Evolutionary conservation across 257 asterid genomes (phyloP), one percentile per base, ranked within the genome.

Genomic region (Nicotiana attenuata): DNA sequence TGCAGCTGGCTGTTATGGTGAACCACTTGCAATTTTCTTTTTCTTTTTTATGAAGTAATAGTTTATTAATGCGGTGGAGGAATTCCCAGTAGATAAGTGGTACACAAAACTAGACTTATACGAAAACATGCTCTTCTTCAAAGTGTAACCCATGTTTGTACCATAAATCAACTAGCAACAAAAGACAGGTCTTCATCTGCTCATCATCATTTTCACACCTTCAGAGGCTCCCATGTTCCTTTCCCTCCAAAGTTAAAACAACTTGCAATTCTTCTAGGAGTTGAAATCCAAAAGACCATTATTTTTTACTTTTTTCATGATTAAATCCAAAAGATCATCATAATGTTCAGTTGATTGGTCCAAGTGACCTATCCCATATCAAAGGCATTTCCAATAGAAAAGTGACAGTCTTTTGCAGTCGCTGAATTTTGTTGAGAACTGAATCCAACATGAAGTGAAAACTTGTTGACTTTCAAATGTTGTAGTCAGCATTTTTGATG

Each of bases 1-100:
- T 47, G 4, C 41, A 50, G 79, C 79, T 73, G 41, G 61, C 41
- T 73, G 61, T 73, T 47, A 73, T 73, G 61, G 60, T 73, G 79
- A 20, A 47, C 79, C 38, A 73, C 79, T 22, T 73, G 79, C 79
- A 73, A 47, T 47, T 47, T 47, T 31, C 26, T 45, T 45, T 73
- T 71, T 29, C 31, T 16, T 29, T 73, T 73, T 47, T 69, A 7
- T 73, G 61, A 73, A 73, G 79, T 47, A 73, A 73, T 24, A 73
- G 61, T 33, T 47, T 73, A 47, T 73, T 24, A 47, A 47, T 28
- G 22, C 15, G 41, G 41, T 73, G 79, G 79, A 22, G 47, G 22
- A 73, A 22, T 73, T 73, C 10, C 52, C 24, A 10, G 41, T 73
- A 73, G 24, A 29, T 24, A 73, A 22, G 15, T 47, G 78, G 61